Conservation (phyloP, 805 yeast species). For the Maudiozyma pseudohumilis region DNA sequence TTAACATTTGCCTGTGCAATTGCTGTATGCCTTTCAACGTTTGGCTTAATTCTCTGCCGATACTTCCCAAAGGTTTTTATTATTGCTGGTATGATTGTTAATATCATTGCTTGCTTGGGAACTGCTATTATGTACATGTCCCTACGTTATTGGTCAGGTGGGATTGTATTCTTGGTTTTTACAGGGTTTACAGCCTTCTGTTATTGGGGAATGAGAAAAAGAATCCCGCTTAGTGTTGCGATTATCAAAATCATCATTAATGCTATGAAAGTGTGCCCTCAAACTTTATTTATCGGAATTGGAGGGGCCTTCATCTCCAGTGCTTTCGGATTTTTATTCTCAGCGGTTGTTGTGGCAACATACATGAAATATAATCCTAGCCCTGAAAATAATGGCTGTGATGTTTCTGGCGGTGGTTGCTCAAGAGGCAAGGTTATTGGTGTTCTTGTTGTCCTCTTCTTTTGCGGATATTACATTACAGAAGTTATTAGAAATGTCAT, state of each 20-base stretch:
- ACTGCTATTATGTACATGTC: slow-evolving; percentile 68
- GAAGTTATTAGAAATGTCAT: slow-evolving; percentile 75
- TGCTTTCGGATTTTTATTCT: slow-evolving; percentile 55
- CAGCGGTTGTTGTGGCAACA: slow-evolving; percentile 60
- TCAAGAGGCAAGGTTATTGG: slow-evolving; percentile 56
- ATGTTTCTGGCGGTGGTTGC: slow-evolving; percentile 42
- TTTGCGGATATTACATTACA: slow-evolving; percentile 74
- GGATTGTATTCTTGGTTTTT: slow-evolving; percentile 61
- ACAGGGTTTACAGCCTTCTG: slow-evolving; percentile 54
- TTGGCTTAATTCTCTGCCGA: slow-evolving; percentile 53
- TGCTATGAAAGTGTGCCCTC: slow-evolving; percentile 65
- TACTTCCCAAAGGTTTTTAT: slow-evolving; percentile 58
- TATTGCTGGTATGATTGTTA: slow-evolving; percentile 54
- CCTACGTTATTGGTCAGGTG: slow-evolving; percentile 67
- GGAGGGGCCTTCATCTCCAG: slow-evolving; percentile 52
- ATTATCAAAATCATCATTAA: slow-evolving; percentile 64
- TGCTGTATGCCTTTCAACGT: slow-evolving; percentile 46
- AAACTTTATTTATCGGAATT: slow-evolving; percentile 50
- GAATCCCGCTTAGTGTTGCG: slow-evolving; percentile 68
- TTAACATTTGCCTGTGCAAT: slow-evolving; percentile 56
- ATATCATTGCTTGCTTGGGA: slow-evolving; percentile 60
- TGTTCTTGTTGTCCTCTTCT: slow-evolving; percentile 58
- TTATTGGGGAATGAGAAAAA: slow-evolving; percentile 59
- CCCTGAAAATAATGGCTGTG: slow-evolving; percentile 42
- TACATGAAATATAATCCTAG: slow-evolving; percentile 69